Percentiles rank a stretch among this genome's conserved stretches.
phyloP scores from a whole-genome alignment of 2,329 filamentous ascomycete species.

The Didymella segeticola region DNA sequence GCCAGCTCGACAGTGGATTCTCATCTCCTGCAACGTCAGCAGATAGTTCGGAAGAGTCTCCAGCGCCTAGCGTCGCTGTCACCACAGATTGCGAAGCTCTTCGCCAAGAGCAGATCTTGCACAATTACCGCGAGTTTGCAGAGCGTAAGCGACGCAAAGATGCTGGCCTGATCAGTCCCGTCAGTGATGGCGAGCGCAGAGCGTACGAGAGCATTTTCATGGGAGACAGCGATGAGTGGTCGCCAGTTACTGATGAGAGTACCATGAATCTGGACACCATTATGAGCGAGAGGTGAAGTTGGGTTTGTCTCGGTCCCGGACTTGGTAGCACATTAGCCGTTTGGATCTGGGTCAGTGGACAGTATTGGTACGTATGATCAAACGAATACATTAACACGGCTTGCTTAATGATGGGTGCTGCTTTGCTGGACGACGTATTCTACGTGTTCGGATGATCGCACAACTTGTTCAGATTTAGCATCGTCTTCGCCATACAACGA shows the following conservation, averaged over 20 bases:
- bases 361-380: constrained; percentile 1
- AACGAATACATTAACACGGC: neutral
- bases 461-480: neutral
- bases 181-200: constrained; percentile 21
- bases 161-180: constrained; percentile 11
- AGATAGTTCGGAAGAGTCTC: neutral
- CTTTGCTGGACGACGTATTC: neutral
- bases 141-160: constrained; percentile 9
- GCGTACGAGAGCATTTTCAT: constrained; percentile 31
- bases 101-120: constrained; percentile 17
- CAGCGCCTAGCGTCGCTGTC: neutral
- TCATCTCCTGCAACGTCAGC: neutral
- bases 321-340: neutral
- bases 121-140: constrained; percentile 25
- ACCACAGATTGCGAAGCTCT: neutral
- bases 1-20: neutral
- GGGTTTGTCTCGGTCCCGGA: neutral
- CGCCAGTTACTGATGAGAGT: neutral
- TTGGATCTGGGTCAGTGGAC: neutral
- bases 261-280: neutral
- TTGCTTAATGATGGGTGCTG: neutral
- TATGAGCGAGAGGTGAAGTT: neutral
- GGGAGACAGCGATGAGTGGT: constrained; percentile 16
- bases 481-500: neutral
- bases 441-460: neutral